Base-by-base conservation (phyloP, 2,329 filamentous ascomycete species). In the Penicillium griseofulvum region DNA sequence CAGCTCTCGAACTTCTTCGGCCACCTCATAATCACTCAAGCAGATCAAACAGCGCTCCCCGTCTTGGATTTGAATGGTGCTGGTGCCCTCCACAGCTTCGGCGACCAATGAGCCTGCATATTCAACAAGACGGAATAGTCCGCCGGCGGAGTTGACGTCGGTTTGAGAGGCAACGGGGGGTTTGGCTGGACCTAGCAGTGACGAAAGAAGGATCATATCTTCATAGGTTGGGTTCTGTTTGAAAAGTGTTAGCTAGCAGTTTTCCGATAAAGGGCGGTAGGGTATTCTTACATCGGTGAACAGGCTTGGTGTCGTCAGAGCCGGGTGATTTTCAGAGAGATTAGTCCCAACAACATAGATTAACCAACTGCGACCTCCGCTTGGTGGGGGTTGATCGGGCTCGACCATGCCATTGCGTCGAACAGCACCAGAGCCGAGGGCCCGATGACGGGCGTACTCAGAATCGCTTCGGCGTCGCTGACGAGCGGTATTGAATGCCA, bases 291-390 rank as follows among this genome's bases (percentile, higher is more conserved):
- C 85, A 71, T 88, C 86, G 17, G 85, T 88, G 68, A 88, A 88
- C 11, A 89, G 76, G 62, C 85, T 87, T 12, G 86, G 86, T 19
- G 86, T 87, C 8, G 85, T 86, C 58, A 88, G 81, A 22, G 87
- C 86, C 22, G 86, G 86, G 67, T 88, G 86, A 61, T 87, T 87
- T 63, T 88, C 85, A 1, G 86, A 85, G 50, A 88, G 83, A 61
- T 86, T 87, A 39, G 86, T 86, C 42, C 86, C 86, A 49, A 89
- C 81, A 9, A 89, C 85, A 66, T 89, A 89, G 50, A 89, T 88
- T 64, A 89, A 81, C 86, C 86, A 89, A 70, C 85, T 88, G 61
- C 86, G 76, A 52, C 83, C 84, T 52, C 77, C 79, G 54, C 76
- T 74, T 39, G 74, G 72, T 10, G 74, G 68, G 52, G 76, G 68